Conservation (phyloP, 1,139 yeast species). For the Yamadazyma mexicana region DNA sequence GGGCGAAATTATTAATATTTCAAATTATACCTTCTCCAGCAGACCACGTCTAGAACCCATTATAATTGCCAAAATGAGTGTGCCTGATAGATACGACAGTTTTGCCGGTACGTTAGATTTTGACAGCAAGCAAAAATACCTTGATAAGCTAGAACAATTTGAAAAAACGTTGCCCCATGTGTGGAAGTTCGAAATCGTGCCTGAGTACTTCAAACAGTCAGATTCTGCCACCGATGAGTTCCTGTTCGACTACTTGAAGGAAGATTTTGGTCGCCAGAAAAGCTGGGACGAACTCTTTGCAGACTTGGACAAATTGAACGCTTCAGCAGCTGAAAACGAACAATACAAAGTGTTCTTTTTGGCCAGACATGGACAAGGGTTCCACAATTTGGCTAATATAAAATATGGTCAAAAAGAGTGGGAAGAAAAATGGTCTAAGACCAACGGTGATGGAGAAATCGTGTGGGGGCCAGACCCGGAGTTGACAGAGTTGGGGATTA, state of each 20-base stretch:
- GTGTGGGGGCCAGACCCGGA: conserved; percentile 52
- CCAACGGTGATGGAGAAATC: conserved; percentile 43
- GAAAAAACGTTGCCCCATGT: conserved; percentile 10
- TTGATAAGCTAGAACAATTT: conserved; percentile 13
- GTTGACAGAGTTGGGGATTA: conserved; percentile 40
- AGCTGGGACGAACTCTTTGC: conserved; percentile 33
- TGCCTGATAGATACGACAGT: conserved; percentile 20
- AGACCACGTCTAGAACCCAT: too few relatives aligned
- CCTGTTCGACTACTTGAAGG: conserved; percentile 37
- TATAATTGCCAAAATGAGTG: too few relatives aligned
- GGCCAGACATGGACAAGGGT: conserved; percentile 51
- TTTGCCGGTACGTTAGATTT: conserved; percentile 13
- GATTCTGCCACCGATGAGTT: conserved; percentile 35
- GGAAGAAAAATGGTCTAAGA: conserved; percentile 45
- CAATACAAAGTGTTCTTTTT: conserved; percentile 40
- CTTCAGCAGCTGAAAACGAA: conserved; percentile 20
- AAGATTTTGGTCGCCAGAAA: conserved; percentile 37
- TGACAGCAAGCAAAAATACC: conserved; percentile 18
- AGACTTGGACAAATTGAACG: conserved; percentile 30
- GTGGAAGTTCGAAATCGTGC: conserved; percentile 43
- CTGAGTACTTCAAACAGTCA: conserved; percentile 40
- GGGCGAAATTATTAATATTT: too few relatives aligned
- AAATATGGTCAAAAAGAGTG: conserved; percentile 44
- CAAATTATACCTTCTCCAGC: too few relatives aligned
- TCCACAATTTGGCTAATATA: conserved; percentile 43